Base-by-base conservation (phyloP, 2,329 filamentous ascomycete genomes). In the Coniosporium tulheliwenetii region DNA sequence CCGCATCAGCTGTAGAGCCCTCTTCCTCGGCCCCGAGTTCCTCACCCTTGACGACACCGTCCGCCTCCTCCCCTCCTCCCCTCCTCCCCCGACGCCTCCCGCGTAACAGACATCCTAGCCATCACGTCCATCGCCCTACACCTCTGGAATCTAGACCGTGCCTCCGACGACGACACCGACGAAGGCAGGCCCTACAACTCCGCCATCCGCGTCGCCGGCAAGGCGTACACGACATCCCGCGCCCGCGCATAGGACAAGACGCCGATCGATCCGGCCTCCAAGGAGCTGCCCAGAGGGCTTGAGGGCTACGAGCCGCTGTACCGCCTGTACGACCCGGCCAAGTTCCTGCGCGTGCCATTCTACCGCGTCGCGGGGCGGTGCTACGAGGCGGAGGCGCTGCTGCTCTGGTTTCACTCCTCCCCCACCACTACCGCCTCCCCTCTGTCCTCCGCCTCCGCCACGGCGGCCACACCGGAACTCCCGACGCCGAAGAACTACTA, bases 21-120 rank as follows among this genome's bases (percentile, higher is more conserved):
- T 77, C 5, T 77, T 67, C 45, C 51, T 79, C 2, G 75, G 75
- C 0, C 50, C 67, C 2, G 75, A 79, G 49, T 55, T 77, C 29
- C 51, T 77, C 8, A 57, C 63, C 5, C 52, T 69, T 4, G 71
- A 71, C 1, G 75, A 79, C 44, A 56, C 62, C 0, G 65, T 77
- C 2, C 69, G 73, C 5, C 52, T 79, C 7, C 42, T 56, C 0
- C 59, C 55, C 2, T 48, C 48, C 52, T 16, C 34, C 34, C 41
- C 43, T 13, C 41, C 53, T 1, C 48, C 41, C 19, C 34, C 34
- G 41, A 44, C 13, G 42, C 53, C 1, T 38, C 48, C 1, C 43
- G 45, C 1, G 63, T 67, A 5, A 66, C 61, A 0, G 72, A 78
- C 40, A 61, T 77, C 12, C 53, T 78, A 49, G 55, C 69, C 10